Base-by-base conservation (phyloP, 805 yeast species). In the Candida chilensis region DNA sequence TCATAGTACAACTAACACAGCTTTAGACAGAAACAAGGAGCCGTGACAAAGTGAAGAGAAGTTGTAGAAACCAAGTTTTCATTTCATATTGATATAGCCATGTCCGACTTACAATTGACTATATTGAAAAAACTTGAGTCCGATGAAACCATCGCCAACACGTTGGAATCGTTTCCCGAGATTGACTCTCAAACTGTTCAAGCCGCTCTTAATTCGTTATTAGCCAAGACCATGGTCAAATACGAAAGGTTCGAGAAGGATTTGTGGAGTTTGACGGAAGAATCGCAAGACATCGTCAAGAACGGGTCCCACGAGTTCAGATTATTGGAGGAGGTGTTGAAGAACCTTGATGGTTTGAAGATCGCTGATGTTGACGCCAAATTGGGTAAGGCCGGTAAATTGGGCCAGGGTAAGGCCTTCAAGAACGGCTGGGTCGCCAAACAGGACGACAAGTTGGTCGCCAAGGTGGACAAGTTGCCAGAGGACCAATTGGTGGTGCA, bases 371-470 rank as follows among this genome's bases (percentile, higher is more conserved):
- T 82, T 32, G 60, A 60, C 28, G 52, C 76, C 33, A 71, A 79
- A 40, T 64, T 90, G 59, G 96, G 96, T 33, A 63, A 75, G 31
- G 75, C 75, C 36, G 97, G 96, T 38, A 78, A 79, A 44, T 70
- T 90, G 40, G 99, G 98, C 39, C 98, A 92, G 63, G 95, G 94
- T 44, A 78, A 88, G 48, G 99, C 97, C 12, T 94, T 92, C 72
- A 90, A 87, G 59, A 88, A 88, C 55, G 94, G 94, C 25, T 92
- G 99, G 99, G 78, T 92, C 46, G 62, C 72, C 39, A 92, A 94
- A 54, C 83, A 80, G 35, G 94, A 90, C 34, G 94, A 83, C 44
- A 75, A 69, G 47, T 70, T 90, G 43, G 72, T 84, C 30, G 52
- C 83, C 17, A 73, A 75, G 39, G 64, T 78, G 19, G 57, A 64